Conservation (phyloP, 2,329 filamentous ascomycete species). For the Capronia americana region DNA sequence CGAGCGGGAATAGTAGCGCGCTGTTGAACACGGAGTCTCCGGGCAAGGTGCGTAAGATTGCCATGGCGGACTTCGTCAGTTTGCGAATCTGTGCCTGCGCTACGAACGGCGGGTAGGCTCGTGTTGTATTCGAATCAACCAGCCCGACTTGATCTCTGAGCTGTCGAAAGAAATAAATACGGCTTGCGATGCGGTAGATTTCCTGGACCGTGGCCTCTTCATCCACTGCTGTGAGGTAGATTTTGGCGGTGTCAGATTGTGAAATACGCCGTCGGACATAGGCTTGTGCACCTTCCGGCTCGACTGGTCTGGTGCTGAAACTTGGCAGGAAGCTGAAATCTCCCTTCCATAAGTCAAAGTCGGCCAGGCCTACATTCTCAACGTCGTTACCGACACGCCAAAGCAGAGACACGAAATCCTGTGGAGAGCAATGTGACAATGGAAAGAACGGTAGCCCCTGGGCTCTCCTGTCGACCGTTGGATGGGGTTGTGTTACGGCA, state of each 20-base stretch:
- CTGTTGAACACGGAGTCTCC: conserved; percentile 6
- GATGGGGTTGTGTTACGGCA: neutral
- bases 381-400: neutral
- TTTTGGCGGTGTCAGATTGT: neutral
- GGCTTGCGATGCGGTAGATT: conserved; percentile 17
- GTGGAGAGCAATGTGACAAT: neutral
- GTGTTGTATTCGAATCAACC: neutral
- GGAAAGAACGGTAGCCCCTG: neutral
- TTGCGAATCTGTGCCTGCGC: conserved; percentile 13
- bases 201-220: conserved; percentile 2
- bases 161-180: conserved; percentile 15
- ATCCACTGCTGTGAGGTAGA: neutral
- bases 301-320: conserved; percentile 4
- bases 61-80: neutral
- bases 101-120: conserved; percentile 7
- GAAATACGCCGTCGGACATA: neutral
- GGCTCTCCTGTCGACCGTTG: neutral
- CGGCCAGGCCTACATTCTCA: conserved; percentile 3
- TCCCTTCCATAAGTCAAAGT: conserved; percentile 13
- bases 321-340: conserved; percentile 16
- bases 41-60: neutral
- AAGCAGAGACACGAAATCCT: conserved; percentile 6
- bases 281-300: neutral
- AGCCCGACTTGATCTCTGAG: conserved; percentile 8
- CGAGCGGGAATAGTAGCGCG: conserved; percentile 11